A percentile compares a stretch with the other conserved stretches of the same genome.
phyloP scores from a whole-genome alignment of 2,329 filamentous ascomycete species.

The Microcera coccophila region DNA sequence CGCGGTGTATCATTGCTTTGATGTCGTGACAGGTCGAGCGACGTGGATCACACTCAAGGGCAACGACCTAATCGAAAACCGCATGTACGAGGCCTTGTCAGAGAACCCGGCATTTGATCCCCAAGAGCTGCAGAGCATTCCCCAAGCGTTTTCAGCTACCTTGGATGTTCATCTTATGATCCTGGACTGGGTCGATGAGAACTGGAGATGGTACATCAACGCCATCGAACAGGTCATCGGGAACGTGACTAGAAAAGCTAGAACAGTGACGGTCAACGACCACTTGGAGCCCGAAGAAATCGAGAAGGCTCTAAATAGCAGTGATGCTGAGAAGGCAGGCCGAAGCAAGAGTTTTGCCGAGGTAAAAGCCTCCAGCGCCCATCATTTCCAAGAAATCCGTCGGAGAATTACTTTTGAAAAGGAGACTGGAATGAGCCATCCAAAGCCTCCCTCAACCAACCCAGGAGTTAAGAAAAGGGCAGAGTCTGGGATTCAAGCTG shows the following conservation, averaged over 20 bases:
- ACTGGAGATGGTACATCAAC: conserved; percentile 17
- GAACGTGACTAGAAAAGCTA: conserved; percentile 1
- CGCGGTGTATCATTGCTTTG: conserved; percentile 16
- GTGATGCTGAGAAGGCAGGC: not conserved
- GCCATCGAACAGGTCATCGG: conserved; percentile 4
- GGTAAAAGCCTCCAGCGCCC: not conserved
- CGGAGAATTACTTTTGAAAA: not conserved
- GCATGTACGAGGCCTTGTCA: conserved; percentile 2
- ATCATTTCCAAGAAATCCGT: not conserved
- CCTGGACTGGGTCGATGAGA: conserved; percentile 15
- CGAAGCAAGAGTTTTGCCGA: not conserved
- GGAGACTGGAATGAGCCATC: not conserved
- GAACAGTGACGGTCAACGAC: conserved; percentile 3
- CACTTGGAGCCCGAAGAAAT: not conserved
- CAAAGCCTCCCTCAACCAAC: not conserved
- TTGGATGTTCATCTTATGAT: conserved; percentile 8
- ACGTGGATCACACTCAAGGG: conserved; percentile 13
- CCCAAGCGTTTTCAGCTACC: not conserved
- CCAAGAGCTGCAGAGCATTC: not conserved
- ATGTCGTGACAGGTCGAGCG: conserved; percentile 4
- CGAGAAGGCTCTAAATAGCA: not conserved
- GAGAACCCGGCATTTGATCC: not conserved
- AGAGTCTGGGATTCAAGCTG: not conserved
- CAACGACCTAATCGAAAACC: conserved; percentile 5
- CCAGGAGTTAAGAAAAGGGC: not conserved